Evolutionary conservation across 345 rosid species (phyloP), one percentile per base, ranked within the genome.

Genomic region (Arabis hirsuta): DNA sequence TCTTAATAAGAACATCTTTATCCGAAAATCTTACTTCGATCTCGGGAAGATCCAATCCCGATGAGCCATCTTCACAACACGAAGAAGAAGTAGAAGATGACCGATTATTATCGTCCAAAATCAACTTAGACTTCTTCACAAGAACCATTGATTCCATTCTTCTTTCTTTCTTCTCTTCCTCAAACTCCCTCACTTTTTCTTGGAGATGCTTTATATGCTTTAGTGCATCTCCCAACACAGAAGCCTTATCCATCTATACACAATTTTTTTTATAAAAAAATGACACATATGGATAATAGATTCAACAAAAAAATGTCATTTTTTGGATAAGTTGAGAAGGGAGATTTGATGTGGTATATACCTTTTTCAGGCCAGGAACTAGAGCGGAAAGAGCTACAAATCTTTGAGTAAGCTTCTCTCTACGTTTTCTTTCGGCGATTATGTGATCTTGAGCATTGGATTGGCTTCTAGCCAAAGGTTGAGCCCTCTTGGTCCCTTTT

Each of bases 151-250:
- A 85, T 82, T 94, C 97, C 72, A 84, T 74, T 14, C 82, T 79
- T 48, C 77, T 89, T 83, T 78, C 84, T 71, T 59, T 82, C 16
- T 87, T 83, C 54, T 85, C 78, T 72, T 94, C 95, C 81, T 90
- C 97, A 14, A 89, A 92, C 19, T 72, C 76, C 74, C 82, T 71
- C 0, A 94, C 96, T 67, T 55, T 82, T 62, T 94, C 91, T 76
- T 94, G 96, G 69, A 94, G 86, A 51, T 84, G 83, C 56, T 94
- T 90, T 82, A 94, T 59, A 85, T 94, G 89, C 83, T 87, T 87
- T 54, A 86, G 71, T 5, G 97, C 83, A 80, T 88, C 98, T 44
- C 90, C 92, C 65, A 94, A 88, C 77, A 94, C 97, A 14, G 98
- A 90, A 79, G 92, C 95, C 74, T 94, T 94, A 74, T 94, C 98